These are phyloP conservation scores for Hemisphaericaspora subhashii DNA, from an alignment of 1,139 yeast species.

Conservation along the genomic window DNA sequence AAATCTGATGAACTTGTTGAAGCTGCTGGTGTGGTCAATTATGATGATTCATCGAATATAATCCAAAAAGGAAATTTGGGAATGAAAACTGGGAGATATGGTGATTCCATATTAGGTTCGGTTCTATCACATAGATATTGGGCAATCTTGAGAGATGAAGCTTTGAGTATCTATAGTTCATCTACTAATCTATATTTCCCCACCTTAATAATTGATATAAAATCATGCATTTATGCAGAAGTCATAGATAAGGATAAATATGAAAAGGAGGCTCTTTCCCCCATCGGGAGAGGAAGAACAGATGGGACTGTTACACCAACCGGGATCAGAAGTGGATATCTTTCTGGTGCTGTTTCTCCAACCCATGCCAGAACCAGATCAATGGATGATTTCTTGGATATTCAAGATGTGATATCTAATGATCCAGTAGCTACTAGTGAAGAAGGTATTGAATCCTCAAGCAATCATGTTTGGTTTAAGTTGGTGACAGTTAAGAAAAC, in stretches of 20 bases:
- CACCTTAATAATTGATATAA: slow-evolving; percentile 66
- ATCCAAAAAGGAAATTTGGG: slow-evolving; percentile 51
- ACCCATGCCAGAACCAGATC: background rate
- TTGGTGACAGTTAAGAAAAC: slow-evolving; percentile 58
- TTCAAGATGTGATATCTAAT: slow-evolving; percentile 23
- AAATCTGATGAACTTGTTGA: slow-evolving; percentile 24
- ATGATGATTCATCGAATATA: slow-evolving; percentile 32
- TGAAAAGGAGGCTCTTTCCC: slow-evolving; percentile 13
- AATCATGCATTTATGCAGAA: slow-evolving; percentile 63
- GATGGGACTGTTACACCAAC: slow-evolving; percentile 6
- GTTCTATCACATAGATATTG: slow-evolving; percentile 53
- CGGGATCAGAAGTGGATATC: slow-evolving; percentile 9
- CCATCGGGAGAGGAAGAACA: slow-evolving; percentile 10
- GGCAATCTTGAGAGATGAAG: slow-evolving; percentile 73
- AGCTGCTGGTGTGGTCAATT: slow-evolving; percentile 6
- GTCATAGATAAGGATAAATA: slow-evolving; percentile 33
- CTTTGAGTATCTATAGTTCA: slow-evolving; percentile 66
- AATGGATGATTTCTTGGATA: slow-evolving; percentile 17
- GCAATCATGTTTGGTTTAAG: slow-evolving; percentile 50
- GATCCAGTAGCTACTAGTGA: slow-evolving; percentile 23
- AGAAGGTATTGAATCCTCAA: slow-evolving; percentile 27
- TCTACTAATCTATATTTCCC: slow-evolving; percentile 87
- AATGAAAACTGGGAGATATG: slow-evolving; percentile 47
- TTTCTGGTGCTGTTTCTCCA: slow-evolving; percentile 17
- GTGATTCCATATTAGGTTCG: slow-evolving; percentile 38